A percentile compares a stretch with the other conserved stretches of the same genome.
phyloP scores from a whole-genome alignment of 352 stramenopile species.

The Phytopythium aichiense region DNA sequence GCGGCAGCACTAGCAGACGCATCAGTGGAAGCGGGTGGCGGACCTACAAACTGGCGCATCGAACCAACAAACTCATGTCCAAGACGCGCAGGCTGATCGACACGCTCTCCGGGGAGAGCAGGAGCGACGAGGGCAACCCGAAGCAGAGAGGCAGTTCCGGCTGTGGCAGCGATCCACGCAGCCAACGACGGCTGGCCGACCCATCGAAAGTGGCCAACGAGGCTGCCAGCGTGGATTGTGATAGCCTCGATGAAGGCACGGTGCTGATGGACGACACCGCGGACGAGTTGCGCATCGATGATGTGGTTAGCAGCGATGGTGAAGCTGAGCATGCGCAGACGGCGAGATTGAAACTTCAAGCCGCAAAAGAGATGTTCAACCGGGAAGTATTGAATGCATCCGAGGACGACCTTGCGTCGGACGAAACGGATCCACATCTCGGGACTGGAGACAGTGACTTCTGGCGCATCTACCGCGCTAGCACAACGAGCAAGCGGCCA shows the following conservation, averaged over 20 bases:
- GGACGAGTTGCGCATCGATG: no score
- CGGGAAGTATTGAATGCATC: conserved; percentile 39
- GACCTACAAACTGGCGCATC: conserved; percentile 57
- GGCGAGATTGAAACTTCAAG: conserved; percentile 14
- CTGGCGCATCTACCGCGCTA: conserved; percentile 56
- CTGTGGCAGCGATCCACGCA: neutral
- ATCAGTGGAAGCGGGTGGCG: conserved; percentile 33
- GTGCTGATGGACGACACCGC: neutral
- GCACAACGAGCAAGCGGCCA: conserved; percentile 30
- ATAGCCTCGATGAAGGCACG: neutral
- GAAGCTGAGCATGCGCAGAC: conserved; percentile 5
- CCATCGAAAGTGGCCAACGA: neutral
- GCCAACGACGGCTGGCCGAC: neutral
- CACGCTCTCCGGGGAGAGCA: conserved; percentile 12
- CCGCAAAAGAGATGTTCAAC: conserved; percentile 28
- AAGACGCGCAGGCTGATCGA: conserved; percentile 56
- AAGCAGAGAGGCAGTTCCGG: neutral
- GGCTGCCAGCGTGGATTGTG: neutral
- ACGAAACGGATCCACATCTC: conserved; percentile 2
- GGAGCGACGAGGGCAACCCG: neutral
- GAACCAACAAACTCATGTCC: conserved; percentile 51
- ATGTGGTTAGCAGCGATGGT: neutral
- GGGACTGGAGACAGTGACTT: conserved; percentile 27
- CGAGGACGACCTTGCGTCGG: conserved; percentile 19
- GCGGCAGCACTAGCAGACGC: conserved; percentile 4